Evolutionary conservation across 495 filamentous ascomycete genomes (phyloP), one percentile per base, ranked within the genome.

Genomic region (Aspergillus homomorphus): DNA sequence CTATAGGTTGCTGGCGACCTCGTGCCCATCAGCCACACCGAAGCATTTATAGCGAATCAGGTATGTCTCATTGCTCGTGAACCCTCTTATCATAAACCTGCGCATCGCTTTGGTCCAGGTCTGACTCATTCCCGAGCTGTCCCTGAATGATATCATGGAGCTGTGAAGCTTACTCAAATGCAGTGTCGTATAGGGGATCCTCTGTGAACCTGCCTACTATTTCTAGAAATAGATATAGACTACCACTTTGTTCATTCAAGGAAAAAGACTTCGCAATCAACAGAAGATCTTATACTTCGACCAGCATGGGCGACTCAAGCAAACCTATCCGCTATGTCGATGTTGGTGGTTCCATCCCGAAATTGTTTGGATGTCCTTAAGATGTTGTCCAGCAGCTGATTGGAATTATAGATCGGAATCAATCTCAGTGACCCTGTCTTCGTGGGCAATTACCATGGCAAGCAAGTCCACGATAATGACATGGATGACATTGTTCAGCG

Each of bases 381-480:
- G 61, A 68, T 45, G 69, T 54, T 3, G 23, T n/a, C 19, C 45
- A 49, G 41, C 23, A 23, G 44, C 46, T 54, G 14, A 38, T 41
- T 10, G 42, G 46, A 53, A 58, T 43, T 33, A 16, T 61, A 87
- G 83, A 83, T 98, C 54, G 94, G 94, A 38, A 96, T 98, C 77
- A 98, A 98, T 73, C 80, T 98, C 42, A 87, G 89, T 52, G 94
- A 98, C 60, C 84, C 88, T 22, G 87, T 96, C 61, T 98, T 92
- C 73, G 77, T 78, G 21, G 94, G 94, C 45, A 73, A 83, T 21
- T 93, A 98, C 67, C 88, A 94, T 66, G 90, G 90, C 58, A 94
- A 87, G 54, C 76, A 88, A 66, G 81, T 80, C 12, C 94, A 98
- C 66, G 86, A 87, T 18, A 80, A 87, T 62, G 94, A 98, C 69